Conservation (phyloP, 257 asterid species). For the Avicennia marina region DNA sequence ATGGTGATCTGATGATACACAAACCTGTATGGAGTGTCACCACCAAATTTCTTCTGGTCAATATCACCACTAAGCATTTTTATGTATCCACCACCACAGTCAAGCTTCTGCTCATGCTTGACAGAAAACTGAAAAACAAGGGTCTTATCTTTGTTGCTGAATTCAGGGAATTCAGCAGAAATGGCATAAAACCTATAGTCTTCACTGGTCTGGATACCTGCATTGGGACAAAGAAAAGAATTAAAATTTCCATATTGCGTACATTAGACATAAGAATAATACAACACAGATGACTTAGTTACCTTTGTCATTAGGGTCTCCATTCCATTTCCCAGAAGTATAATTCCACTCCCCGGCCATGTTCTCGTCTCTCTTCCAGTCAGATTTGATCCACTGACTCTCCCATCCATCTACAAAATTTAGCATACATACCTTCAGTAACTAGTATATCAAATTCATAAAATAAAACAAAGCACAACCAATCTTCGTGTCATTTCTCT, state of each 20-base stretch:
- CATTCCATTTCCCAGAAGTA: slow-evolving; percentile 96
- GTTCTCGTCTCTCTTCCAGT: slow-evolving; percentile 94
- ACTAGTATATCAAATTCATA: background rate
- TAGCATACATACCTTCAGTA: slow-evolving; percentile 3
- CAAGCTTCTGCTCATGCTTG: slow-evolving; percentile 99
- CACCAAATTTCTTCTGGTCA: slow-evolving; percentile 93
- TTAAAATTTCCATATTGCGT: background rate
- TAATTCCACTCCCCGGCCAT: slow-evolving; percentile 95
- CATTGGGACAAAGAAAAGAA: background rate
- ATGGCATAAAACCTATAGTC: slow-evolving; percentile 90
- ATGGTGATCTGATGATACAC: background rate
- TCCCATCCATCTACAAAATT: slow-evolving; percentile 78
- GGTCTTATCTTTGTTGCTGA: slow-evolving; percentile 88
- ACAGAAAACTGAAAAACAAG: slow-evolving; percentile 89
- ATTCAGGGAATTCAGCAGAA: slow-evolving; percentile 93
- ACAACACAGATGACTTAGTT: background rate
- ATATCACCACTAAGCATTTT: slow-evolving; percentile 79
- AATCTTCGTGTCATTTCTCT: no score
- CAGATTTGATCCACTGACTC: slow-evolving; percentile 88
- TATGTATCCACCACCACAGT: slow-evolving; percentile 99
- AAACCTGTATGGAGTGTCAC: slow-evolving; percentile 93
- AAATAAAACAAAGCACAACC: no score
- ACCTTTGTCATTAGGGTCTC: slow-evolving; percentile 79
- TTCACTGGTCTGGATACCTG: slow-evolving; percentile 95
- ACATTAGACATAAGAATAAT: background rate